phyloP scores from a whole-genome alignment of 2,329 filamentous ascomycete genomes.

The Fusarium bactridioides region DNA sequence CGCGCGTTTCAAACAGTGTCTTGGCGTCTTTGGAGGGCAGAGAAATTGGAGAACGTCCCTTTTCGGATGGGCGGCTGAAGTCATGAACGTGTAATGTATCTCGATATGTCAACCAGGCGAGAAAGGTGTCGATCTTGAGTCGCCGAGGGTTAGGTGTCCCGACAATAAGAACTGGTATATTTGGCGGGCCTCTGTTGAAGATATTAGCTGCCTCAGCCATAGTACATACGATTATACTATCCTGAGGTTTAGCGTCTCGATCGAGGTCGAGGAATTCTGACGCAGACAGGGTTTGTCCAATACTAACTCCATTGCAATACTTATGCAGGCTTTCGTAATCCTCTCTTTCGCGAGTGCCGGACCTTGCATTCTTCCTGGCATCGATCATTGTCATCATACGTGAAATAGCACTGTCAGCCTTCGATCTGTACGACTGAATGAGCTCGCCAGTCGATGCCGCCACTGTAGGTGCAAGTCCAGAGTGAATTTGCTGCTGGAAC shows the following conservation, averaged over 20 bases:
- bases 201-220: background rate
- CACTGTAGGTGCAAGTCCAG: background rate
- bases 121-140: background rate
- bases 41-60: background rate
- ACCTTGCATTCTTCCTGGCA: background rate
- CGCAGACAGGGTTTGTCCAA: background rate
- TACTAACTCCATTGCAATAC: background rate
- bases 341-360: background rate
- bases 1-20: background rate
- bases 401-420: background rate
- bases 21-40: background rate
- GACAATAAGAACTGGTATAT: background rate
- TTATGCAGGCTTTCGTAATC: background rate
- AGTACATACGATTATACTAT: background rate
- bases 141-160: background rate
- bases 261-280: background rate
- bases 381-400: background rate
- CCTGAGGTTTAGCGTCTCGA: background rate
- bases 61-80: background rate
- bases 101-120: background rate
- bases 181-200: background rate
- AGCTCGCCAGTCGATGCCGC: accelerated
- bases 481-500: no score
- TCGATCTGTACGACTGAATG: background rate
- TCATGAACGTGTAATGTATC: background rate